Evolutionary conservation across 441 rosid species (phyloP), one percentile per base, ranked within the genome.

Genomic region (Aquilaria agallochum): DNA sequence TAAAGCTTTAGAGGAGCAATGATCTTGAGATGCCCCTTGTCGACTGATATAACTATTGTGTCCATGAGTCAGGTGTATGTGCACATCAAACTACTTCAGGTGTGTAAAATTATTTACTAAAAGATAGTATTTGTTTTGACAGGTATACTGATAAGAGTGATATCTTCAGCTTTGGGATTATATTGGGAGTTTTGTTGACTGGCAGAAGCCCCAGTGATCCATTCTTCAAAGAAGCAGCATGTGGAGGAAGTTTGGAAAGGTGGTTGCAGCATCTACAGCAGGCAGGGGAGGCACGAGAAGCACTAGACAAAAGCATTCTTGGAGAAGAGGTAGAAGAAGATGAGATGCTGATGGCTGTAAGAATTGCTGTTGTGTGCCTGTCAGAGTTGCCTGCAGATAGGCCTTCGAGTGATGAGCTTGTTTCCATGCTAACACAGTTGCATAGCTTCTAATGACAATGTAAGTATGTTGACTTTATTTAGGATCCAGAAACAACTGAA

Each of bases 271-370:
- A 89, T 68, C 81, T 95, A 73, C 94, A 91, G 68, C 94, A 91
- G 42, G 86, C 85, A 0, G 97, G 96, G 48, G 97, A 94, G 66
- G 99, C 86, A 36, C 62, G 77, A 40, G 97, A 89, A 77, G 95
- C 92, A 11, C 77, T 95, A 42, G 99, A 95, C 65, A 83, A 84
- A 80, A 86, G 85, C 56, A 78, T 95, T 63, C 77, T 95, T 0
- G 97, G 97, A 40, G 96, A 88, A 73, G 97, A 95, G 76, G 87
- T 75, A 27, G 92, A 89, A 83, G 97, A 95, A 79, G 97, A 95
- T 10, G 93, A 91, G 82, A 95, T 95, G 97, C 76, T 92, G 33
- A 95, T 95, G 97, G 97, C 91, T 44, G 82, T 89, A 59, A 82
- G 96, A 72, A 95, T 95, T 10, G 82, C 92, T 9, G 90, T 83